These are phyloP conservation scores for Cyclotella kingstonii DNA, from an alignment of 108 stramenopile species.

Conservation along the genomic window DNA sequence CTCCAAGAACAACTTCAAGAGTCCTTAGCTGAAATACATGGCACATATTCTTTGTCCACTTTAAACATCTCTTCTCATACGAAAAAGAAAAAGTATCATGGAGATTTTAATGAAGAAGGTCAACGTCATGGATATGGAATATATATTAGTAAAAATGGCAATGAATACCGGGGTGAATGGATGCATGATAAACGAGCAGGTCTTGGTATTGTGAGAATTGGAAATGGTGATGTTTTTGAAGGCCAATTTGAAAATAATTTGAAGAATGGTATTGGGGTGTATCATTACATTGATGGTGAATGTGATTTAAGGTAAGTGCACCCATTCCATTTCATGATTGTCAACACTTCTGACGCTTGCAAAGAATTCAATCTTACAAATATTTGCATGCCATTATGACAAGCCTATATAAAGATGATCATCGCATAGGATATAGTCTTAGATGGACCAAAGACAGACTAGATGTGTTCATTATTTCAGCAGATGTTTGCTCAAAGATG, in stretches of 20 bases:
- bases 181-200: constrained; percentile 34
- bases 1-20: constrained; percentile 27
- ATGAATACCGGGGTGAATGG: constrained; percentile 43
- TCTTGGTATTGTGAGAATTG: constrained; percentile 40
- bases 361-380: no score
- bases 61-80: not conserved
- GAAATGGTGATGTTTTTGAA: constrained; percentile 41
- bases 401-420: constrained; percentile 23
- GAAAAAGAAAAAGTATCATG: constrained; percentile 29
- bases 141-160: constrained; percentile 37
- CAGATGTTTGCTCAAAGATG: constrained; percentile 10
- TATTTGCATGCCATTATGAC: not conserved
- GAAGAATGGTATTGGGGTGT: constrained; percentile 43
- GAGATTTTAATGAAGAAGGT: constrained; percentile 29
- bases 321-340: not conserved
- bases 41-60: not conserved
- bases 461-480: constrained; percentile 10
- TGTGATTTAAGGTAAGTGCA: constrained; percentile 18
- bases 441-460: constrained; percentile 23
- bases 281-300: constrained; percentile 40
- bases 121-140: constrained; percentile 45
- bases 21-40: constrained; percentile 5
- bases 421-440: constrained; percentile 16
- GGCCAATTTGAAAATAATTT: constrained; percentile 38
- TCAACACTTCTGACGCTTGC: not conserved